These are phyloP conservation scores for Mycena albidolilacea DNA, from an alignment of 768 basidiomycete genomes.

Conservation along the genomic window DNA sequence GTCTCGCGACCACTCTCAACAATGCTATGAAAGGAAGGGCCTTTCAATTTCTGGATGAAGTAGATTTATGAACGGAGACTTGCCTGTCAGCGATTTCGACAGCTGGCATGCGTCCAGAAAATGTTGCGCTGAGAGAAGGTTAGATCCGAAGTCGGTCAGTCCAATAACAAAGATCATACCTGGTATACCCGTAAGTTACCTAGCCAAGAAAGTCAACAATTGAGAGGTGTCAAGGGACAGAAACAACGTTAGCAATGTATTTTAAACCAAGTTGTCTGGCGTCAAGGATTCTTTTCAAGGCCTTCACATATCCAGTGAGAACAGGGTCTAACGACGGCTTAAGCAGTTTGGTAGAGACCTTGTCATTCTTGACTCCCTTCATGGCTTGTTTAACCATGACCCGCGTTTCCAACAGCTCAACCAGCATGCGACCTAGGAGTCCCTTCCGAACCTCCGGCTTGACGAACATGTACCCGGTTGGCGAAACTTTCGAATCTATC, in stretches of 20 bases:
- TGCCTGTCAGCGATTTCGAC: conserved; percentile 95
- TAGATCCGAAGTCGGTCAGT: background rate
- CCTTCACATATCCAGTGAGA: conserved; percentile 58
- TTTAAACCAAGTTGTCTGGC: conserved; percentile 95
- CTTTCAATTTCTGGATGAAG: background rate
- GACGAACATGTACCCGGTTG: conserved; percentile 96
- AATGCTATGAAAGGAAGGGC: conserved; percentile 61
- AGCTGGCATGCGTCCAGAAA: conserved; percentile 97
- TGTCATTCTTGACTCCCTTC: conserved; percentile 84
- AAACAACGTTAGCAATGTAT: conserved; percentile 85
- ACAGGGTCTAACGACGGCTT: background rate
- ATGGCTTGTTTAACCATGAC: conserved; percentile 99
- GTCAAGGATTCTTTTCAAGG: conserved; percentile 81
- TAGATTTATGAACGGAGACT: background rate
- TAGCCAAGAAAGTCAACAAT: background rate
- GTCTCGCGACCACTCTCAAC: conserved; percentile 97
- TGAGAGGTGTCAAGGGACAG: background rate
- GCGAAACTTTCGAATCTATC: conserved; percentile 74
- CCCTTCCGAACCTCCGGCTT: conserved; percentile 89
- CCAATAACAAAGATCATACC: conserved; percentile 9
- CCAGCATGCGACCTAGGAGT: conserved; percentile 91
- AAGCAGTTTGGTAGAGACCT: conserved; percentile 60
- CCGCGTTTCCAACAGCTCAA: conserved; percentile 92
- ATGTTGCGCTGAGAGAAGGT: conserved; percentile 76
- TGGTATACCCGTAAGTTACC: conserved; percentile 94